phyloP scores from a whole-genome alignment of 768 basidiomycete genomes.

The Vararia minispora region DNA sequence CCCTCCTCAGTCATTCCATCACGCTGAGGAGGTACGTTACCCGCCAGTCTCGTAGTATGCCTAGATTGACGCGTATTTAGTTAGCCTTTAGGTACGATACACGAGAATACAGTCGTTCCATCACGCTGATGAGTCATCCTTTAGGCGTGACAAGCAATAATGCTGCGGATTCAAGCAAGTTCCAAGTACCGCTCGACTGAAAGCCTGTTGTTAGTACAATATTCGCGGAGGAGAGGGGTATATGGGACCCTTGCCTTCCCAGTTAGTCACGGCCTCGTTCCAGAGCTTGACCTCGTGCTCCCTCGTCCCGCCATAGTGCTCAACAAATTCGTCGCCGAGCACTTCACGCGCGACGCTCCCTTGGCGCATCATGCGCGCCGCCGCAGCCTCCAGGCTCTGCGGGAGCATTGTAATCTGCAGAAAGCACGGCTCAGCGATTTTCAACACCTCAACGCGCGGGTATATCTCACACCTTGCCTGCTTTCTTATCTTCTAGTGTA shows the following conservation, averaged over 20 bases:
- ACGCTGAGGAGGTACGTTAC: too few species aligned
- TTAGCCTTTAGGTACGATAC: too few species aligned
- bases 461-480: conserved; percentile 34
- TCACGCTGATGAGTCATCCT: background rate
- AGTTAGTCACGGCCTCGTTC: conserved; percentile 86
- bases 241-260: conserved; percentile 63
- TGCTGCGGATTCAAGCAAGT: conserved; percentile 38
- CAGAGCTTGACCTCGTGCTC: conserved; percentile 81
- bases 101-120: background rate
- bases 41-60: too few species aligned
- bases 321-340: conserved; percentile 84
- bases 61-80: too few species aligned
- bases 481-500: conserved; percentile 42
- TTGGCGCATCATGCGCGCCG: conserved; percentile 64
- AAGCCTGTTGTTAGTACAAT: conserved; percentile 1
- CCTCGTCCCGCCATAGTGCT: conserved; percentile 93
- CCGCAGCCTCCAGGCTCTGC: conserved; percentile 68
- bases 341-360: conserved; percentile 79
- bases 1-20: too few species aligned
- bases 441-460: background rate
- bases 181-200: conserved; percentile 82
- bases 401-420: conserved; percentile 65
- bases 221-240: background rate
- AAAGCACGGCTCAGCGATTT: conserved; percentile 14
- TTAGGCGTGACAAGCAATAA: too few species aligned